Evolutionary conservation across 768 basidiomycete species (phyloP), one percentile per base, ranked within the genome.

Genomic region (Leucocoprinus birnbaumii): DNA sequence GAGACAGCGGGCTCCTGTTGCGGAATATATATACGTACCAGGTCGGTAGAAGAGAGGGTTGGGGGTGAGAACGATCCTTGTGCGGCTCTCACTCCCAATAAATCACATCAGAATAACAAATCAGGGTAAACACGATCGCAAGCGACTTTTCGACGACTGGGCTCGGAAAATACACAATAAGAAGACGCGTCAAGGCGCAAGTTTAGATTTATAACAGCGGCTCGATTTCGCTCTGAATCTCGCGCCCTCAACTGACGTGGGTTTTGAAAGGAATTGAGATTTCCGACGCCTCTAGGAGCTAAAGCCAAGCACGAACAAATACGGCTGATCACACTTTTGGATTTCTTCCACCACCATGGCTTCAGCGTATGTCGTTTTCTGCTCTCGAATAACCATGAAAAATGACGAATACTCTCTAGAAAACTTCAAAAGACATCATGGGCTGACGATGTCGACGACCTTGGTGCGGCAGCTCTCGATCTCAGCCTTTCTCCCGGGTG

Each of bases 391-490:
- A 21, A n/a, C 54, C 5, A 18, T 10, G 14, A 21, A 24, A 4
- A 55, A 26, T 3, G 31, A 35, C n/a, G n/a, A 49, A 47, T 26
- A 31, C 31, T 10, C 14, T 38, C 19, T n/a, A 45, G 52, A 58
- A 78, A 76, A 67, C 57, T 66, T 66, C 75, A 66, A 47, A 91
- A 88, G 76, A 89, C 84, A 18, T 91, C 89, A 5, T 94, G 91
- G 91, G 91, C 91, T 40, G 90, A 93, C 71, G 89, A 93, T 57
- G 84, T 91, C 61, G 89, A 91, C 66, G 89, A 91, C 48, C 75
- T 84, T 59, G 87, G 85, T 83, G 58, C 62, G 71, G 19, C 11
- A 19, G 24, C 51, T 27, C 46, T 21, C 31, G 11, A 38, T n/a
- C 38, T 44, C 45, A 27, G 24, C 38, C 21, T n/a, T n/a, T n/a